A percentile compares a stretch with the other conserved stretches of the same genome.
These are phyloP conservation scores for Suhomyces panamericanus DNA, from an alignment of 1,139 yeast species.

Conservation along the genomic window DNA sequence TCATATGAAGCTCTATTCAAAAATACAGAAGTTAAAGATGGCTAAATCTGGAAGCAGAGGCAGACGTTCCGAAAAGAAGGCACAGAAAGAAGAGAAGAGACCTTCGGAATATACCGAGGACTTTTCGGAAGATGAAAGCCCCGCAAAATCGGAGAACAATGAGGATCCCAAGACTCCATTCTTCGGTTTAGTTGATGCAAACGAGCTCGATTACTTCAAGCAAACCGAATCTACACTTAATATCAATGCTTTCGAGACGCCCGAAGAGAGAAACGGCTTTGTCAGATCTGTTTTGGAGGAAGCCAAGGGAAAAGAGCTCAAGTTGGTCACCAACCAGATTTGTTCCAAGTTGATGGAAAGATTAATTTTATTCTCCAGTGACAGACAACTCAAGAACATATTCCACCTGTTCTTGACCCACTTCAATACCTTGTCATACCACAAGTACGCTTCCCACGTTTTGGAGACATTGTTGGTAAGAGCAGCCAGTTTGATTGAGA, in stretches of 20 bases:
- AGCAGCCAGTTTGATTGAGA: slow-evolving; percentile 74
- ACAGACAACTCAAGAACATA: slow-evolving; percentile 61
- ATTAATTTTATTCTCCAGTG: slow-evolving; percentile 65
- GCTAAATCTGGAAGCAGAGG: slow-evolving; percentile 64
- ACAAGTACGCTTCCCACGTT: slow-evolving; percentile 92
- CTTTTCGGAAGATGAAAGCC: slow-evolving; percentile 8
- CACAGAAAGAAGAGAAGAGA: slow-evolving; percentile 23
- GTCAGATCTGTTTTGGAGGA: slow-evolving; percentile 81
- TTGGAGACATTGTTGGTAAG: slow-evolving; percentile 82
- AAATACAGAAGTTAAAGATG: slow-evolving; percentile 14
- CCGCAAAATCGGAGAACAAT: slow-evolving; percentile 8
- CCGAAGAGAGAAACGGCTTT: slow-evolving; percentile 74
- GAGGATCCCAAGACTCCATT: slow-evolving; percentile 38
- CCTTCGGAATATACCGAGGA: slow-evolving; percentile 4
- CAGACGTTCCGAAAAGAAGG: slow-evolving; percentile 58
- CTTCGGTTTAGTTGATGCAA: slow-evolving; percentile 82
- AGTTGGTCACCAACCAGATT: slow-evolving; percentile 89
- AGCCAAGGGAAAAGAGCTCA: slow-evolving; percentile 84
- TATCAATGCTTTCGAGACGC: slow-evolving; percentile 71
- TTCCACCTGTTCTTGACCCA: slow-evolving; percentile 70
- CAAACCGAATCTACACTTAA: slow-evolving; percentile 87
- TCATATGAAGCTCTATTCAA: not conserved
- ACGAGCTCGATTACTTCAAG: slow-evolving; percentile 86
- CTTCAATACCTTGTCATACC: slow-evolving; percentile 74
- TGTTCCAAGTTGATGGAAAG: slow-evolving; percentile 93